A percentile compares a stretch with the other conserved stretches of the same genome.
phyloP scores from a whole-genome alignment of 768 basidiomycete genomes.

The Amanita exitialis region DNA sequence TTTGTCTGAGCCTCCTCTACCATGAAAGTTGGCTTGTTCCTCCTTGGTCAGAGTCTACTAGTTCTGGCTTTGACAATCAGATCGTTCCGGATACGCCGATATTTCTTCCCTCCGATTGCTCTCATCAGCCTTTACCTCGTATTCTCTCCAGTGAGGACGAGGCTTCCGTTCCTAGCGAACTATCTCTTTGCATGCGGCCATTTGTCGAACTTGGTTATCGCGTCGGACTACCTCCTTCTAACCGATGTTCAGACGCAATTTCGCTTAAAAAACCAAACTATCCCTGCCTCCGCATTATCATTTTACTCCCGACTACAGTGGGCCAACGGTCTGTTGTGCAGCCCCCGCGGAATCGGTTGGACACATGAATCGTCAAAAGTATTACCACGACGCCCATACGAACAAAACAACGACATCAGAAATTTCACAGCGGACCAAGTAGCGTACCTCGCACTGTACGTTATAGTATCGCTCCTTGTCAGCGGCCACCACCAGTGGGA shows the following conservation, averaged over 20 bases:
- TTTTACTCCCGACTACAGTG: slow-evolving; percentile 15
- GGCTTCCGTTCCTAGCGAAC: neutral
- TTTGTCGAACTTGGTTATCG: neutral
- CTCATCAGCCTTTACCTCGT: neutral
- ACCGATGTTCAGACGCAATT: slow-evolving; percentile 18
- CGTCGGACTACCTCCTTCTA: slow-evolving; percentile 12
- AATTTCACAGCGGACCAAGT: slow-evolving; percentile 15
- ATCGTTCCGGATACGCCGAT: neutral
- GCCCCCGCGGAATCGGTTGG: slow-evolving; percentile 20
- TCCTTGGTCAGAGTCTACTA: neutral
- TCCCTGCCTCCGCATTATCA: slow-evolving; percentile 9
- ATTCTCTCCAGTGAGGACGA: neutral
- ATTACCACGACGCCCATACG: slow-evolving; percentile 11
- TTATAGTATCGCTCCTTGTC: slow-evolving; percentile 11
- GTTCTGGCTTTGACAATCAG: neutral
- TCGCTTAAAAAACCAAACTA: slow-evolving; percentile 9
- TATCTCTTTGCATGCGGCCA: neutral
- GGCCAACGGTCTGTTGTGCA: slow-evolving; percentile 14
- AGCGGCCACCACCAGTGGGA: slow-evolving; percentile 12
- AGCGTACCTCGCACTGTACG: slow-evolving; percentile 2
- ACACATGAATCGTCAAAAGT: slow-evolving; percentile 14
- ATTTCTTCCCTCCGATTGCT: neutral
- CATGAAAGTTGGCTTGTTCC: neutral
- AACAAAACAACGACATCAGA: slow-evolving; percentile 4
- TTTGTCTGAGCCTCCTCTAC: neutral